Conservation (phyloP, 140 eudicot genomes). For the Ambrosia hybrid region DNA sequence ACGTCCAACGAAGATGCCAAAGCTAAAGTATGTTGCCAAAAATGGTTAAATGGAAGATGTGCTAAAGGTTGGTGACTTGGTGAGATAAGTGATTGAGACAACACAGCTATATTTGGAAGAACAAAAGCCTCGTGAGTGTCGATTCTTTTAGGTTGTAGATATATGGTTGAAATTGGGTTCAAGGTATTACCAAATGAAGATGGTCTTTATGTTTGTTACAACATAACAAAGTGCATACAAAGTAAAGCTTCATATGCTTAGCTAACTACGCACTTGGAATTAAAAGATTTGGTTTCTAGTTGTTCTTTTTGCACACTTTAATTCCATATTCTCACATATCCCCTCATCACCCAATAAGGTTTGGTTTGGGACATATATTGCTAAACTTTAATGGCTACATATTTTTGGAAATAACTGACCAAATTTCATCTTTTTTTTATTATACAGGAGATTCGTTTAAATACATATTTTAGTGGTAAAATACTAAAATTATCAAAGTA, state of each 20-base stretch:
- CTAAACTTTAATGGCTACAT: slow-evolving; percentile 26
- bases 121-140: slow-evolving; percentile 28
- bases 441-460: not conserved
- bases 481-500: no score
- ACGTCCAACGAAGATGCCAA: slow-evolving; percentile 29
- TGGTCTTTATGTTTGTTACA: slow-evolving; percentile 30
- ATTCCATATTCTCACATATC: slow-evolving; percentile 30
- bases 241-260: slow-evolving; percentile 25
- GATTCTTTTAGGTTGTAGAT: slow-evolving; percentile 27
- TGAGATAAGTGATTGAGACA: slow-evolving; percentile 30
- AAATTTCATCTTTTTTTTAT: not conserved
- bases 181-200: slow-evolving; percentile 32
- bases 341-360: slow-evolving; percentile 27
- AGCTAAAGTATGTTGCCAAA: slow-evolving; percentile 24
- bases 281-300: slow-evolving; percentile 26
- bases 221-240: slow-evolving; percentile 32
- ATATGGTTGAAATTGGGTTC: slow-evolving; percentile 25
- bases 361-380: slow-evolving; percentile 33
- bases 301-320: slow-evolving; percentile 32
- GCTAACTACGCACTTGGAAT: slow-evolving; percentile 27
- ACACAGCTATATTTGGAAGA: slow-evolving; percentile 28
- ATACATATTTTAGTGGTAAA: no score
- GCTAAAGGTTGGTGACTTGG: slow-evolving; percentile 17
- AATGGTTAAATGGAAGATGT: slow-evolving; percentile 34
- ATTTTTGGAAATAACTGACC: slow-evolving; percentile 26